A percentile compares a stretch with the other conserved stretches of the same genome.
phyloP scores from a whole-genome alignment of 352 stramenopile genomes.

The Globisporangium radiosum region DNA sequence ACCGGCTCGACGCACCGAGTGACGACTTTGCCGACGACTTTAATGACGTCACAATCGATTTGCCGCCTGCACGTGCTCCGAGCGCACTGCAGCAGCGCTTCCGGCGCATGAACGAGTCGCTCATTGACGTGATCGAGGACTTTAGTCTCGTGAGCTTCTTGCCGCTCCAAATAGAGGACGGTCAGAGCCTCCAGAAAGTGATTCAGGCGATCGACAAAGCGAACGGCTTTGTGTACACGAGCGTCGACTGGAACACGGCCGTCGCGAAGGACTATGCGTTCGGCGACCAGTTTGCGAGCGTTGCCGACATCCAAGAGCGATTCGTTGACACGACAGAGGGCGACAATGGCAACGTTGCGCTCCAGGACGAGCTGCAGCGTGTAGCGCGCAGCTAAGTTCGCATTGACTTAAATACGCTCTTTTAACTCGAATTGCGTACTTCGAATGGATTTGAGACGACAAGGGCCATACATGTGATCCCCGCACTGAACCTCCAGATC shows the following conservation, averaged over 20 bases:
- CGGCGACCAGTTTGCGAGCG: slow-evolving; percentile 38
- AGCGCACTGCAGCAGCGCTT: slow-evolving; percentile 44
- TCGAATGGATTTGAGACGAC: too few species aligned
- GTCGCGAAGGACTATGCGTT: slow-evolving; percentile 71
- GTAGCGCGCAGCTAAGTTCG: slow-evolving; percentile 11
- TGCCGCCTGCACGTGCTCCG: slow-evolving; percentile 22
- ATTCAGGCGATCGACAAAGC: slow-evolving; percentile 78
- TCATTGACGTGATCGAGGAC: slow-evolving; percentile 84
- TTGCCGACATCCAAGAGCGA: slow-evolving; percentile 58
- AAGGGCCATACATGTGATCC: too few species aligned
- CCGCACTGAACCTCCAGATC: too few species aligned
- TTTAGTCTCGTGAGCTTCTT: slow-evolving; percentile 84
- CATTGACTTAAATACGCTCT: too few species aligned
- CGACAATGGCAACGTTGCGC: slow-evolving; percentile 19
- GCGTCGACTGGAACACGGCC: slow-evolving; percentile 70
- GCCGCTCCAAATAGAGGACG: slow-evolving; percentile 76
- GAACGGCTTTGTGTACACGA: slow-evolving; percentile 79
- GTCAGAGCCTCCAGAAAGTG: slow-evolving; percentile 50
- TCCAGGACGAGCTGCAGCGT: slow-evolving; percentile 31
- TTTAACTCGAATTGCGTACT: too few species aligned
- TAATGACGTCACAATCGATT: slow-evolving; percentile 21
- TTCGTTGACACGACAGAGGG: slow-evolving; percentile 39
- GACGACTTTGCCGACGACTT: slow-evolving; percentile 37
- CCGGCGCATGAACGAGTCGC: slow-evolving; percentile 74
- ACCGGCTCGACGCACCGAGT: slow-evolving; percentile 69